Evolutionary conservation across 2,329 filamentous ascomycete genomes (phyloP).

Genomic region (Laburnicola sp.): DNA sequence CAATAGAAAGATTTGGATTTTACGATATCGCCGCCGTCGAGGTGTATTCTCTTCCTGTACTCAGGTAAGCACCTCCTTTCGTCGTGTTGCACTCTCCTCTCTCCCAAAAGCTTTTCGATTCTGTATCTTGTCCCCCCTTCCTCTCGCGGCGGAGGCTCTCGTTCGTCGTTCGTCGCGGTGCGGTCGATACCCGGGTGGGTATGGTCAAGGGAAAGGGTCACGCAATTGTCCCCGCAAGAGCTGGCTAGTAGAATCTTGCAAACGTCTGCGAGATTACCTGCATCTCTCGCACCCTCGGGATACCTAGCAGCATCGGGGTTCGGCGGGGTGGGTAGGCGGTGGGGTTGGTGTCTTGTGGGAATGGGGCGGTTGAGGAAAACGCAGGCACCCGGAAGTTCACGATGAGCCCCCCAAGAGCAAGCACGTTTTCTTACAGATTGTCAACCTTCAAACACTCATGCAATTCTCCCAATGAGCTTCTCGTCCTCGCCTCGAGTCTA

Average conservation of each 20-base stretch:
- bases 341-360: neutral
- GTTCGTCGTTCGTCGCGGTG: neutral
- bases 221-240: neutral
- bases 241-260: neutral
- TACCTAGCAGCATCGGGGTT: neutral
- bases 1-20: slow-evolving; percentile 39
- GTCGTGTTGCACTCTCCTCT: slow-evolving; percentile 1
- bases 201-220: neutral
- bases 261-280: neutral
- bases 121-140: neutral
- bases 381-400: neutral
- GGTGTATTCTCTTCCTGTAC: slow-evolving; percentile 33
- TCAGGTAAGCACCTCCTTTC: slow-evolving; percentile 35
- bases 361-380: neutral
- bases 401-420: neutral
- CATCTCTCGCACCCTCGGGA: neutral
- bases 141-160: neutral
- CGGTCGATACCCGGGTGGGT: neutral
- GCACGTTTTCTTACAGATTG: neutral
- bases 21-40: slow-evolving; percentile 28
- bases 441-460: neutral
- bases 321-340: neutral
- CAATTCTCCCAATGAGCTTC: neutral
- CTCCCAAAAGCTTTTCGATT: neutral
- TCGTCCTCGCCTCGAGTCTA: slow-evolving; percentile 1